A percentile compares a stretch with the other conserved stretches of the same genome.
Evolutionary conservation across 73 alveolate genomes (phyloP).

Genomic region (Loxodes magnus): DNA sequence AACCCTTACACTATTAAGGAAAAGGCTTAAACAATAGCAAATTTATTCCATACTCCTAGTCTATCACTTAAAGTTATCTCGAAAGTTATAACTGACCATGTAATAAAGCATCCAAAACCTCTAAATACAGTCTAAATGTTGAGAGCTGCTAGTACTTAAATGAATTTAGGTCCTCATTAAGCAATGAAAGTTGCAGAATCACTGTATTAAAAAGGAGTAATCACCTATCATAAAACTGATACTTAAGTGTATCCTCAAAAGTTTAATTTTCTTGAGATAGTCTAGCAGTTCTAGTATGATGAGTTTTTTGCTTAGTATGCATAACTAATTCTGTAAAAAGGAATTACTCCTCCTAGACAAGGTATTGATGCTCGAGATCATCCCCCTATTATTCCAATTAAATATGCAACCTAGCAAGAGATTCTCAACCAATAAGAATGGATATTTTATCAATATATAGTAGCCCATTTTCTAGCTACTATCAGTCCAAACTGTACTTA

Average conservation of each 20-base stretch:
- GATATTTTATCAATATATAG: conserved; percentile 71
- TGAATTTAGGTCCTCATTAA: conserved; percentile 90
- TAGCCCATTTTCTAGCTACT: conserved; percentile 94
- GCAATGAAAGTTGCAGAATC: conserved; percentile 98
- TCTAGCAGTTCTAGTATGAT: conserved; percentile 43
- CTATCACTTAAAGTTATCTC: too few species aligned
- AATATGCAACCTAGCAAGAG: conserved; percentile 58
- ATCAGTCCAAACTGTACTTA: conserved; percentile 85
- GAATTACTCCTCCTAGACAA: conserved; percentile 39
- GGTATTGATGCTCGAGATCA: conserved; percentile 99
- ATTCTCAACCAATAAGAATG: conserved; percentile 48
- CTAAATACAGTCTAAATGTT: conserved; percentile 90
- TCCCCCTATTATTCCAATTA: conserved; percentile 99
- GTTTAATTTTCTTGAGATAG: conserved; percentile 70
- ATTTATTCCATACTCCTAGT: too few species aligned
- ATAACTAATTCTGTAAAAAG: conserved; percentile 9
- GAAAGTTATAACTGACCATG: conserved; percentile 16
- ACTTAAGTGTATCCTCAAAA: conserved; percentile 84
- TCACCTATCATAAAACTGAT: conserved; percentile 99
- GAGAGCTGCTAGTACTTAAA: conserved; percentile 79
- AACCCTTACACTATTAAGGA: too few species aligned
- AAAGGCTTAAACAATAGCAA: too few species aligned
- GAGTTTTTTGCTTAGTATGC: conserved; percentile 68
- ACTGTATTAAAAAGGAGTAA: conserved; percentile 92
- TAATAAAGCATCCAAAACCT: conserved; percentile 77